These are phyloP conservation scores for Leucaena leucocephala DNA, from an alignment of 306 rosid species.

Conservation along the genomic window DNA sequence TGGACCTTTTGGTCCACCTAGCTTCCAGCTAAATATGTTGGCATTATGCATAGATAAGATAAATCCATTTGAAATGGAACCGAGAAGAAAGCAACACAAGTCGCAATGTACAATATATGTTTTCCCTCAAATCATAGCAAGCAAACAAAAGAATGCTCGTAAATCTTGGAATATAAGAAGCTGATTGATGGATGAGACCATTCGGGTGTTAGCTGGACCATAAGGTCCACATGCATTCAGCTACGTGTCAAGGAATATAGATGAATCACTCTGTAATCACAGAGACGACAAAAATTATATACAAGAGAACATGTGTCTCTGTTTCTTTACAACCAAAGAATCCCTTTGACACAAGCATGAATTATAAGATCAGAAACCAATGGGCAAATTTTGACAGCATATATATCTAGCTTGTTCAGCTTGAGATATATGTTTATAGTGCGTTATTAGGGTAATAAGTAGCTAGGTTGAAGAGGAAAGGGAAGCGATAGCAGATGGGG, in stretches of 20 bases:
- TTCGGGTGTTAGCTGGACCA: constrained; percentile 15
- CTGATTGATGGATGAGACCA: constrained; percentile 10
- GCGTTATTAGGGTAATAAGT: not conserved
- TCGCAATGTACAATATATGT: not conserved
- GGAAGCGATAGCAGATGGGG: not conserved
- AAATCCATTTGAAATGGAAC: not conserved
- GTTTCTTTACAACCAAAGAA: not conserved
- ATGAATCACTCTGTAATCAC: not conserved
- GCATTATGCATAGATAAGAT: too few relatives aligned
- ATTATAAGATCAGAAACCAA: constrained; percentile 32
- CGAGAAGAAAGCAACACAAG: not conserved
- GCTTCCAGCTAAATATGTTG: too few relatives aligned
- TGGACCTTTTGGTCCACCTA: constrained; percentile 23
- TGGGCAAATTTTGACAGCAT: constrained; percentile 15
- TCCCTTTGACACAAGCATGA: constrained; percentile 33
- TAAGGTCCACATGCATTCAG: constrained; percentile 31
- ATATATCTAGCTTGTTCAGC: too few relatives aligned
- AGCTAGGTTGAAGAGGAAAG: not conserved
- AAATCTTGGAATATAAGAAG: constrained; percentile 7
- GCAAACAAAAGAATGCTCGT: not conserved
- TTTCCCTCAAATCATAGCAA: not conserved
- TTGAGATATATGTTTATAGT: not conserved
- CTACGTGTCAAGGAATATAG: not conserved
- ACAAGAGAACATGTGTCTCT: constrained; percentile 2
- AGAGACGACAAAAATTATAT: not conserved